These are phyloP conservation scores for Cytospora piceae DNA, from an alignment of 2,329 filamentous ascomycete species.

Conservation along the genomic window DNA sequence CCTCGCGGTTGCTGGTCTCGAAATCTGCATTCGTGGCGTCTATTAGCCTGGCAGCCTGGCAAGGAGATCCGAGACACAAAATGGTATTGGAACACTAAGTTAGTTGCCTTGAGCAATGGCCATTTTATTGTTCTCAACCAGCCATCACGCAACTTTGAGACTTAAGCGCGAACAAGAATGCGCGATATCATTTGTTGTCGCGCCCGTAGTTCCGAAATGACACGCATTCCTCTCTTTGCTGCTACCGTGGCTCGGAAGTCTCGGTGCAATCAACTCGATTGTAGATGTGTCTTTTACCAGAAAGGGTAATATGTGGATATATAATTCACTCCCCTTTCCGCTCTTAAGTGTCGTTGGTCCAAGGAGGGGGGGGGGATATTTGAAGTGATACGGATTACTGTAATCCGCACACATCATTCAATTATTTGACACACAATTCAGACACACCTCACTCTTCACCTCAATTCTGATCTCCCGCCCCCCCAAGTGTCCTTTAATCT, in stretches of 20 bases:
- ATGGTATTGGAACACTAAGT: neutral
- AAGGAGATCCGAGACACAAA: slow-evolving; percentile 17
- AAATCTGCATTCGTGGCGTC: slow-evolving; percentile 1
- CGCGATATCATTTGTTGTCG: slow-evolving; percentile 6
- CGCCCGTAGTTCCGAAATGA: neutral
- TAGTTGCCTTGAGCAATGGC: slow-evolving; percentile 18
- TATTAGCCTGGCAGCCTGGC: slow-evolving; percentile 8
- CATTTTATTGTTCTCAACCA: slow-evolving; percentile 13
- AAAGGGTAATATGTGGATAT: slow-evolving; percentile 13
- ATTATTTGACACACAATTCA: no score
- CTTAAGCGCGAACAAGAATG: neutral
- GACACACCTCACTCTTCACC: no score
- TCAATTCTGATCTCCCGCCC: no score
- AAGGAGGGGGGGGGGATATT: neutral
- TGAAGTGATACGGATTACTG: neutral
- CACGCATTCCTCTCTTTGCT: slow-evolving; percentile 2
- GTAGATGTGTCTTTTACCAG: neutral
- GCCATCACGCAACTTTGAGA: neutral
- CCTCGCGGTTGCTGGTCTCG: neutral
- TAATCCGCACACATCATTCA: no score
- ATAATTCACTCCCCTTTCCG: neutral
- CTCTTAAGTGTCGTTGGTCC: neutral
- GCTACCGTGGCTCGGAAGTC: neutral
- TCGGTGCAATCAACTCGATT: neutral
- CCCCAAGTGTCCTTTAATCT: neutral